Evolutionary conservation across 208 protist species (phyloP).

Genomic region (Trypanosoma theileri): DNA sequence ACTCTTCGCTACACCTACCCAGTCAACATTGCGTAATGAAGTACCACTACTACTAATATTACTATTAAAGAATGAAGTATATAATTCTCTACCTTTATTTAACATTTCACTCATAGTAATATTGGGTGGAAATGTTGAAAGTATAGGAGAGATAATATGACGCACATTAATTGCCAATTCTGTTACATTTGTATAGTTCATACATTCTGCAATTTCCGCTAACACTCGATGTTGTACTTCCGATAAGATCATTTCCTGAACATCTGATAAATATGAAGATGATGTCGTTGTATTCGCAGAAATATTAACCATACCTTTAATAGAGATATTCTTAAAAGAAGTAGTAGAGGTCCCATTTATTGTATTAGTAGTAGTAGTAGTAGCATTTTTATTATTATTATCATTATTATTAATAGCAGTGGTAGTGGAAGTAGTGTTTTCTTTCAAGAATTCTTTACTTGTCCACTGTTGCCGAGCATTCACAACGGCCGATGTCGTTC

Average conservation of each 20-base stretch:
- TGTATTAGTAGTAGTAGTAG: too few species aligned
- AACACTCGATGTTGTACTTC: slow-evolving; percentile 41
- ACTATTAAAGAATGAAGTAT: slow-evolving; percentile 5
- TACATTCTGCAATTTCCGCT: slow-evolving; percentile 38
- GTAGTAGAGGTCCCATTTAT: too few species aligned
- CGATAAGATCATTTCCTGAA: slow-evolving; percentile 18
- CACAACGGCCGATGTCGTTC: slow-evolving; percentile 51
- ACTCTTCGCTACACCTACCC: slow-evolving; percentile 31
- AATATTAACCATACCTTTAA: too few species aligned
- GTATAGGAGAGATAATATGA: slow-evolving; percentile 9
- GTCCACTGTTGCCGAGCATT: slow-evolving; percentile 17
- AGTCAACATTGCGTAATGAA: slow-evolving; percentile 34
- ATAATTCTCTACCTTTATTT: slow-evolving; percentile 2
- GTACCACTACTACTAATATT: slow-evolving; percentile 1
- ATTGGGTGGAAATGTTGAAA: slow-evolving; percentile 11
- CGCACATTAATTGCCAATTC: slow-evolving; percentile 27
- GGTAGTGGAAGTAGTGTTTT: slow-evolving; percentile 6
- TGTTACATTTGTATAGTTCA: slow-evolving; percentile 57
- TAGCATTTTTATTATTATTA: too few species aligned
- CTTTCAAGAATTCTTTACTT: neutral
- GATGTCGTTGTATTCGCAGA: neutral
- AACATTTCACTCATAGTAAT: slow-evolving; percentile 6
- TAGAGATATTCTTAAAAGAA: too few species aligned
- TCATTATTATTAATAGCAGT: too few species aligned
- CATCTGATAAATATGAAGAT: slow-evolving; percentile 7